Evolutionary conservation across 345 rosid species (phyloP).

Genomic region (Cardamine occulta): DNA sequence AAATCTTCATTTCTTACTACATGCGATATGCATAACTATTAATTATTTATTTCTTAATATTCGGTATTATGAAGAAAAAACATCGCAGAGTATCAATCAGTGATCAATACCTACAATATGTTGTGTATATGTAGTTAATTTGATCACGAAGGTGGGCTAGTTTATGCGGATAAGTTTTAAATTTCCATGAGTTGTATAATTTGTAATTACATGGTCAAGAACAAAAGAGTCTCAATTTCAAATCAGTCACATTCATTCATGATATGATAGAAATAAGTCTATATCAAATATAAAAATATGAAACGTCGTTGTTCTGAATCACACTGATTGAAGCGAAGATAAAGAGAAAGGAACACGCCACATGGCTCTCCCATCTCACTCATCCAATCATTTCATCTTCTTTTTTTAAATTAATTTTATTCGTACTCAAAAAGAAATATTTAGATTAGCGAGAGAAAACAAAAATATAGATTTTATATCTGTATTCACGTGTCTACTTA

Average conservation of each 20-base stretch:
- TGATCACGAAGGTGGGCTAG: conserved; percentile 26
- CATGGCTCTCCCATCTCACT: conserved; percentile 36
- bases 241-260: conserved; percentile 34
- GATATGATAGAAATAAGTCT: conserved; percentile 34
- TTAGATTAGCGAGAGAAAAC: not conserved
- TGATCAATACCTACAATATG: not conserved
- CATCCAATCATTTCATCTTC: conserved; percentile 2
- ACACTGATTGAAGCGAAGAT: conserved; percentile 34
- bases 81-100: not conserved
- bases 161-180: conserved; percentile 34
- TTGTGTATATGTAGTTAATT: not conserved
- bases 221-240: conserved; percentile 32
- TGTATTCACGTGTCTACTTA: conserved; percentile 36
- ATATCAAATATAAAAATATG: conserved; percentile 23
- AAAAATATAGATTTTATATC: conserved; percentile 7
- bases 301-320: conserved; percentile 41
- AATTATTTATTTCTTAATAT: not conserved
- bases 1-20: not conserved
- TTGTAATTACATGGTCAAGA: conserved; percentile 26
- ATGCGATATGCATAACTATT: not conserved
- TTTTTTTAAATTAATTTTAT: not conserved
- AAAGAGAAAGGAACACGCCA: conserved; percentile 37
- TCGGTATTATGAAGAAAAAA: not conserved
- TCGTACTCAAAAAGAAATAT: not conserved
- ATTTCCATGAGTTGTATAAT: conserved; percentile 13